phyloP scores from a whole-genome alignment of 2,329 filamentous ascomycete species.

The Verticillium nubilum region DNA sequence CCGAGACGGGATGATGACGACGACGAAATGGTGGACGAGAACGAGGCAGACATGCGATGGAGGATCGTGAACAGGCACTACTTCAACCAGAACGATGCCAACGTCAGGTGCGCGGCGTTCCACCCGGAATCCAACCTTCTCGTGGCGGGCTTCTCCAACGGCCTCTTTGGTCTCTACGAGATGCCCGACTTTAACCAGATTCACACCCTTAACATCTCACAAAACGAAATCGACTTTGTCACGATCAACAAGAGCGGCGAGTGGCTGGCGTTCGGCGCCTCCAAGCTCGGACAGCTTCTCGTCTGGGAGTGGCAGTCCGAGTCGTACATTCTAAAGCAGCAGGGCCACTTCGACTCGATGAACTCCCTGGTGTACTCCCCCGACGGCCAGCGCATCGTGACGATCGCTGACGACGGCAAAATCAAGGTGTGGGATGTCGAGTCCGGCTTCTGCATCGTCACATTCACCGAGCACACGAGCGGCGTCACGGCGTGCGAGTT shows the following conservation, averaged over 20 bases:
- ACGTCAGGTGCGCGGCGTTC: slow-evolving; percentile 85
- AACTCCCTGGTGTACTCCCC: slow-evolving; percentile 91
- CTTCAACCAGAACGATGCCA: slow-evolving; percentile 86
- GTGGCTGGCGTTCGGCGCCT: slow-evolving; percentile 95
- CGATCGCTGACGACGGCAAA: slow-evolving; percentile 92
- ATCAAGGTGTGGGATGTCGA: slow-evolving; percentile 98
- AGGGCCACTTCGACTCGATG: slow-evolving; percentile 94
- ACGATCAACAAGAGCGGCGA: slow-evolving; percentile 92
- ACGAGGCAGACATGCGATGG: slow-evolving; percentile 69
- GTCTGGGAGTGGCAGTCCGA: slow-evolving; percentile 99
- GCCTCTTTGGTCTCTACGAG: slow-evolving; percentile 90
- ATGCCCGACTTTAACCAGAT: slow-evolving; percentile 95
- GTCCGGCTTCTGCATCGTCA: slow-evolving; percentile 96
- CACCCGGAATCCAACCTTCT: slow-evolving; percentile 83
- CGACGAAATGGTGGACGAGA: slow-evolving; percentile 54
- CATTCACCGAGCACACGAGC: slow-evolving; percentile 93
- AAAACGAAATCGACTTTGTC: slow-evolving; percentile 93
- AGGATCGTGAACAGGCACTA: slow-evolving; percentile 87
- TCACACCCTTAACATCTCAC: slow-evolving; percentile 87
- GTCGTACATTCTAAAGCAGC: slow-evolving; percentile 96
- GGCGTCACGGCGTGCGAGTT: slow-evolving; percentile 94
- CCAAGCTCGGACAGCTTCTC: slow-evolving; percentile 88
- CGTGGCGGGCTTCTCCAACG: slow-evolving; percentile 94
- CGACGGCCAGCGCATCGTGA: slow-evolving; percentile 88
- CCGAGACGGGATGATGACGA: slow-evolving; percentile 50